A percentile compares a stretch with the other conserved stretches of the same genome.
These are phyloP conservation scores for Cucurbita pepo DNA, from an alignment of 306 rosid species.

Conservation along the genomic window DNA sequence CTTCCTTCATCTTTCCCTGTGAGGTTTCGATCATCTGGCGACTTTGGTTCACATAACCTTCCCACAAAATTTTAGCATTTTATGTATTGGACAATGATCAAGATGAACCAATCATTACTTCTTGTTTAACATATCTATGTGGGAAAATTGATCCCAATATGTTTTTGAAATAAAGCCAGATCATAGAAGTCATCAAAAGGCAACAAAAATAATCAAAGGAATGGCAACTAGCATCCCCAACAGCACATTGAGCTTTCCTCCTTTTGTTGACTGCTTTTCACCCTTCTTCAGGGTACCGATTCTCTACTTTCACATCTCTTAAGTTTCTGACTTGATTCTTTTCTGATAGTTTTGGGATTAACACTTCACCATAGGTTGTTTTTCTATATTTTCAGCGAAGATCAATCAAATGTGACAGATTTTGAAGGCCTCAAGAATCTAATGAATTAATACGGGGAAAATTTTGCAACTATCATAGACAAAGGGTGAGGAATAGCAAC, in stretches of 20 bases:
- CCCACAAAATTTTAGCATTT: background rate
- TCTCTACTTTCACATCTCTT: background rate
- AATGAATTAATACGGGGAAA: background rate
- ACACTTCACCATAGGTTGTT: background rate
- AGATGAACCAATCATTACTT: background rate
- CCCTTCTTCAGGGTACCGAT: background rate
- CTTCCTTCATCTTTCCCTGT: background rate
- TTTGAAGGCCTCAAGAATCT: background rate
- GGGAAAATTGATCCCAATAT: background rate
- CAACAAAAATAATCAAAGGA: background rate
- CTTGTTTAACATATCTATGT: background rate
- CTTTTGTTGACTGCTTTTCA: conserved; percentile 77
- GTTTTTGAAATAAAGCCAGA: background rate
- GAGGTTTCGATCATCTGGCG: background rate
- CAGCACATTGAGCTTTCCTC: conserved; percentile 30
- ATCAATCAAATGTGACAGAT: background rate
- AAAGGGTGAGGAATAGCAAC: background rate
- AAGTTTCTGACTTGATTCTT: background rate
- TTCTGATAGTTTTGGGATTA: background rate
- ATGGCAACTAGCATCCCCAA: conserved; percentile 19
- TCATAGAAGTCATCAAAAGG: conserved; percentile 7
- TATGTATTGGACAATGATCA: background rate
- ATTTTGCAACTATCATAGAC: background rate
- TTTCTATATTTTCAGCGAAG: background rate
- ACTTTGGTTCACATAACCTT: background rate